Conservation (phyloP, 768 basidiomycete genomes). For the Phaffia tasmanica region DNA sequence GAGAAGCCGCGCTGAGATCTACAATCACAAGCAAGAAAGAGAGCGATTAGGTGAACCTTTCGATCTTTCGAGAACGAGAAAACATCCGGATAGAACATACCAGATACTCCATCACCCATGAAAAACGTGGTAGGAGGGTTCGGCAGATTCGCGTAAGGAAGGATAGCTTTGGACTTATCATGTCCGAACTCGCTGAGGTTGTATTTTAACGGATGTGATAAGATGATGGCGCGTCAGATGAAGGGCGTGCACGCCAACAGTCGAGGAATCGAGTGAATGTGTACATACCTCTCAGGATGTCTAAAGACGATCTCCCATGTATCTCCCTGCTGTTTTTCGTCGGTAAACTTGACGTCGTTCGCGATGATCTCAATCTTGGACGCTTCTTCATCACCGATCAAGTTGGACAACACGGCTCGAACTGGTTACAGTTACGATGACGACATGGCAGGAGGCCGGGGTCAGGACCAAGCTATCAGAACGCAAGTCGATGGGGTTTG, state of each 20-base stretch:
- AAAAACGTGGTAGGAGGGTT: slow-evolving; percentile 78
- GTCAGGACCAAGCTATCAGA: too few species aligned
- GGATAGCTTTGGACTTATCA: slow-evolving; percentile 89
- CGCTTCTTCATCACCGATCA: slow-evolving; percentile 64
- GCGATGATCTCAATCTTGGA: slow-evolving; percentile 78
- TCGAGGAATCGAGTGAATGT: background rate
- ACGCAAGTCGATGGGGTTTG: too few species aligned
- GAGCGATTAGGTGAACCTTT: too few species aligned
- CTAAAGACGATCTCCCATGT: slow-evolving; percentile 62
- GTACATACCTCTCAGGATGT: slow-evolving; percentile 68
- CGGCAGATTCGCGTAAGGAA: slow-evolving; percentile 66
- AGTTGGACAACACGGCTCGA: slow-evolving; percentile 72
- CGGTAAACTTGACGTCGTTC: slow-evolving; percentile 65
- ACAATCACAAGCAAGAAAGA: slow-evolving; percentile 8
- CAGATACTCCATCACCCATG: slow-evolving; percentile 95
- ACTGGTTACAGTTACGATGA: slow-evolving; percentile 34
- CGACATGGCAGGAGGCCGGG: too few species aligned
- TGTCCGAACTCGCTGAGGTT: slow-evolving; percentile 67
- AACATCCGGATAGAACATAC: slow-evolving; percentile 40
- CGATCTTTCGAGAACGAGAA: background rate
- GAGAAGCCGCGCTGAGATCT: slow-evolving; percentile 86
- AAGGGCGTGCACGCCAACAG: background rate
- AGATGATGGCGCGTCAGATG: background rate
- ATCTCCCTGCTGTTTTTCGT: slow-evolving; percentile 54
- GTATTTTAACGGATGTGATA: background rate